These are phyloP conservation scores for Cercophora samala DNA, from an alignment of 495 filamentous ascomycete species.

Conservation along the genomic window DNA sequence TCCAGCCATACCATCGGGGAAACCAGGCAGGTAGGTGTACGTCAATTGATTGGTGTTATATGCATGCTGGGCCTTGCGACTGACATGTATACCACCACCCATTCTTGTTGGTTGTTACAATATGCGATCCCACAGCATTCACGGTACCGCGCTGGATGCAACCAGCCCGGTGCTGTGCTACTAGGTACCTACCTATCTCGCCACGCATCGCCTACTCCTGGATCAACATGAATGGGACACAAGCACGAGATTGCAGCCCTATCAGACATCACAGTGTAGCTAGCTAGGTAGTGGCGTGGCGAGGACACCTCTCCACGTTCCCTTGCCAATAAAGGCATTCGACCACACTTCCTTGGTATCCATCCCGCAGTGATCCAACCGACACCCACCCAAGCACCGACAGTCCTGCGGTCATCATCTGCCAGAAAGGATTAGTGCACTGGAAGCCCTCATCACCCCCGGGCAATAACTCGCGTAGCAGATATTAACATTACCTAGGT, in stretches of 20 bases:
- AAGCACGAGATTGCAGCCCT: neutral
- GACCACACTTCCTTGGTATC: no score
- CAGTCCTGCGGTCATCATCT: neutral
- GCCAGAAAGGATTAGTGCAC: neutral
- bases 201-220: neutral
- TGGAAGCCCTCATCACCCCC: neutral
- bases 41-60: neutral
- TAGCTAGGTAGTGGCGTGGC: no score
- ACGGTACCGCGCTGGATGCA: neutral
- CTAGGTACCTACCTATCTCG: no score
- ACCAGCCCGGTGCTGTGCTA: neutral
- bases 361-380: no score
- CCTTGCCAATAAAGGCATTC: no score
- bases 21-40: neutral
- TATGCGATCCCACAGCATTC: neutral
- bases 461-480: neutral
- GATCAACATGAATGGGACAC: neutral
- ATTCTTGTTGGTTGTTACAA: neutral
- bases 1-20: no score
- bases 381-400: no score
- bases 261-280: neutral
- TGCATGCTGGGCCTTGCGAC: neutral
- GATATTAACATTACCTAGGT: neutral
- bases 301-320: no score
- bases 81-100: neutral